Conservation (phyloP, 441 rosid genomes). For the Gossypium schwendimanii region DNA sequence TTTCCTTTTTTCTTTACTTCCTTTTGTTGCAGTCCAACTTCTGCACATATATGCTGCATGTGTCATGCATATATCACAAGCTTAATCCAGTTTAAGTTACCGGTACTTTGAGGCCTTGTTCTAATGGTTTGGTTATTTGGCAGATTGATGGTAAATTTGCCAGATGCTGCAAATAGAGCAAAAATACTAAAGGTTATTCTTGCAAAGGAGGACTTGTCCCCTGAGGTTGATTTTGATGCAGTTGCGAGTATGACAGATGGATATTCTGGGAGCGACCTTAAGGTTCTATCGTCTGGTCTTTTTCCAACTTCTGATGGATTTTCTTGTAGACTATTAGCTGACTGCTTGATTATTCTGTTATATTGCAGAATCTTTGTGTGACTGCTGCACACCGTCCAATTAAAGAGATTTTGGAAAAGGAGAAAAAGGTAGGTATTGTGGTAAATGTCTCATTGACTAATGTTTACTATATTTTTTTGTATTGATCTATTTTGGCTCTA, state of each 20-base stretch:
- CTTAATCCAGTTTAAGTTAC: background rate
- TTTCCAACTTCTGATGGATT: background rate
- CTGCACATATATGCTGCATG: background rate
- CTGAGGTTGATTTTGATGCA: slow-evolving; percentile 65
- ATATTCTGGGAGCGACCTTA: slow-evolving; percentile 88
- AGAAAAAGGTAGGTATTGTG: slow-evolving; percentile 42
- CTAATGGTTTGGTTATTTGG: slow-evolving; percentile 2
- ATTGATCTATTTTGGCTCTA: background rate
- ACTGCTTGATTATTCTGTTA: slow-evolving; percentile 7
- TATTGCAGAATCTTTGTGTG: slow-evolving; percentile 61
- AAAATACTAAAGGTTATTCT: slow-evolving; percentile 76
- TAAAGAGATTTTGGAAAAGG: slow-evolving; percentile 67
- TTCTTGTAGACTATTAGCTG: background rate
- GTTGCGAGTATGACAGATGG: slow-evolving; percentile 80
- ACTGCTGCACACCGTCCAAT: slow-evolving; percentile 75
- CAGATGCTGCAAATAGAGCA: slow-evolving; percentile 79
- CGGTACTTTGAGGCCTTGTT: background rate
- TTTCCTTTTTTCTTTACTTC: background rate
- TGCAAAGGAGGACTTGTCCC: slow-evolving; percentile 76
- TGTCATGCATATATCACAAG: background rate
- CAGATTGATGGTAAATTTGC: slow-evolving; percentile 88
- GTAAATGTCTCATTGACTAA: background rate
- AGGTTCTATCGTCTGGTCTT: slow-evolving; percentile 41
- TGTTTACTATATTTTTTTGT: background rate
- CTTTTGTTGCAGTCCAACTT: background rate